A percentile compares a stretch with the other conserved stretches of the same genome.
Conservation (phyloP, 495 filamentous ascomycete genomes). For the Lophium mytilinum region DNA sequence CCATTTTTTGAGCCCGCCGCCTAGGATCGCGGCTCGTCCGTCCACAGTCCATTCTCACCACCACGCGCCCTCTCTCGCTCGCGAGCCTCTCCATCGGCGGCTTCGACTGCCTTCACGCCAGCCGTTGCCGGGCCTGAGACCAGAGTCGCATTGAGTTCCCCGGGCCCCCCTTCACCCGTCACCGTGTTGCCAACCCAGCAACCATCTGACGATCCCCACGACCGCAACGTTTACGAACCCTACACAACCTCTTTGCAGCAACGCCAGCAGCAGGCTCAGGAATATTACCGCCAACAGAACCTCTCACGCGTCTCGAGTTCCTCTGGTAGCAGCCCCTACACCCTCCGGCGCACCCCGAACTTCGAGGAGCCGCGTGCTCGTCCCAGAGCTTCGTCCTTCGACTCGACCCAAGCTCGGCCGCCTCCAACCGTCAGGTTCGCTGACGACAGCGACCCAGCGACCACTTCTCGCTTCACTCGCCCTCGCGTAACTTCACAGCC, state of each 20-base stretch:
- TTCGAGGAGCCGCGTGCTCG: constrained; percentile 36
- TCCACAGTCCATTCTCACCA: neutral
- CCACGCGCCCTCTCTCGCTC: neutral
- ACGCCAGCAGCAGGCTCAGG: constrained; percentile 47
- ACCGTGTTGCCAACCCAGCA: constrained; percentile 22
- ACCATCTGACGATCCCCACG: constrained; percentile 50
- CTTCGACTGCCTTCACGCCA: constrained; percentile 6
- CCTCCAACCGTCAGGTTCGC: constrained; percentile 28
- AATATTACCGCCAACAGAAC: constrained; percentile 26
- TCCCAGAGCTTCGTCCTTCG: constrained; percentile 24
- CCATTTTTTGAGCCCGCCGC: constrained; percentile 16
- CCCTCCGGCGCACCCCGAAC: constrained; percentile 43
- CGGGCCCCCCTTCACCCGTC: constrained; percentile 16
- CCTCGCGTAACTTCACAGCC: constrained; percentile 11
- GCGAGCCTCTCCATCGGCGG: neutral
- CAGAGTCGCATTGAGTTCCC: constrained; percentile 22
- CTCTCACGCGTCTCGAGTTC: constrained; percentile 44
- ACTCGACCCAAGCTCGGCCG: constrained; percentile 32
- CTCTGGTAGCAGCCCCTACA: constrained; percentile 40
- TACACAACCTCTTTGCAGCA: constrained; percentile 47
- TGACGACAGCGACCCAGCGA: constrained; percentile 9
- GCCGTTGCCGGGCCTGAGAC: constrained; percentile 4
- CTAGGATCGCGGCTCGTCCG: constrained; percentile 2
- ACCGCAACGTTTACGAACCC: constrained; percentile 50
- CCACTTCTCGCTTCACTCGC: constrained; percentile 23